Evolutionary conservation across 192 early-diverging fungal species (phyloP), one percentile per base, ranked within the genome.

Genomic region (Rhizophagus prolifer): DNA sequence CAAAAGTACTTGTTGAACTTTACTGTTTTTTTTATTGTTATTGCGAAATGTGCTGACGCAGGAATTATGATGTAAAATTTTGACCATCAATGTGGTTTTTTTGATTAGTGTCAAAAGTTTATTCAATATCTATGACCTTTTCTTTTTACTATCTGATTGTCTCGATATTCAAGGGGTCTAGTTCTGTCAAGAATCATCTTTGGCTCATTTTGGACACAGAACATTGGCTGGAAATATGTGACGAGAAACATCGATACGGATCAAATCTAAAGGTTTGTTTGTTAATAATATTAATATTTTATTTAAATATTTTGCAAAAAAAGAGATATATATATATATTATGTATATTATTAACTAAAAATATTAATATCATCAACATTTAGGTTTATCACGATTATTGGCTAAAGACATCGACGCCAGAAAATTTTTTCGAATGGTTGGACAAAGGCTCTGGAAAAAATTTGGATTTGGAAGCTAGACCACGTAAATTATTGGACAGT

Each of bases 371-470:
- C 3, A 36, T 66, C 44, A 58, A 14, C 58, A 28, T 67, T 54
- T 12, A 85, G 83, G 62, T 78, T 34, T 85, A 85, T 46, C 81
- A 82, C 58, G 75, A 82, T 30, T 46, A 79, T 28, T 85, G 81
- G 81, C 66, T 82, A 28, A 30, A 78, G n/a, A 67, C 80, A n/a
- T 72, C 80, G 1, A 81, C 79, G 6, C 74, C 77, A 3, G 74
- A 85, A 76, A 82, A 81, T 71, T 85, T 85, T 77, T 85, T 85
- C 58, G 76, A 81, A 46, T 85, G 83, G 83, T 58, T 85, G 28
- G 81, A 85, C 59, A 77, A 85, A 4, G 83, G 83, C 13, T 67
- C 77, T 8, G 83, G 83, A 25, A 78, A 76, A 38, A 12, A 58
- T 23, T 30, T 85, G 9, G 68, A 81, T 36, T 59, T 85, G 16